Evolutionary conservation across 1,284 basidiomycete genomes (phyloP).

Genomic region (Trichosporon sp.): DNA sequence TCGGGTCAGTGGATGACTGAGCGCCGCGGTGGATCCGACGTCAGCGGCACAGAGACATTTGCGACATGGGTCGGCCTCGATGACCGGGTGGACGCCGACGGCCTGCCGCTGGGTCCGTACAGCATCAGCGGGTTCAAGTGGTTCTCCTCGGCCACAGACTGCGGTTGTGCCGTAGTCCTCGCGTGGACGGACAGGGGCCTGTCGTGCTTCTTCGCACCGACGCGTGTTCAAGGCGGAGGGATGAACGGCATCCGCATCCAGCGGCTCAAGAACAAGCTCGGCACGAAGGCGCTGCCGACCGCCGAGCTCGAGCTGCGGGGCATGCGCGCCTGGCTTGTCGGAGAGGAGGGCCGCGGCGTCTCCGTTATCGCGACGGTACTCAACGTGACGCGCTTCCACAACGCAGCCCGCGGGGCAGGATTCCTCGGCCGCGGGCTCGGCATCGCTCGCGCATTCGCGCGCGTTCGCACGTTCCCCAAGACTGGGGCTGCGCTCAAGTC

Average conservation of each 20-base stretch:
- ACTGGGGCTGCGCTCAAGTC: constrained; percentile 50
- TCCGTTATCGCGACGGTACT: constrained; percentile 64
- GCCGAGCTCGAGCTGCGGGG: constrained; percentile 65
- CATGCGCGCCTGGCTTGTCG: constrained; percentile 62
- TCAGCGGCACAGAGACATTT: constrained; percentile 67
- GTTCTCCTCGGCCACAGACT: constrained; percentile 76
- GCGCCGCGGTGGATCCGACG: constrained; percentile 70
- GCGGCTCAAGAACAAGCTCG: constrained; percentile 71
- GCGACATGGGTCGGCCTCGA: constrained; percentile 6
- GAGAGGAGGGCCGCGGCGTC: constrained; percentile 60
- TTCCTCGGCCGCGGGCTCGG: constrained; percentile 60
- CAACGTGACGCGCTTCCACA: constrained; percentile 67
- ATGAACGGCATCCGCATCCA: constrained; percentile 68
- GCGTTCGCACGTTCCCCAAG: constrained; percentile 51
- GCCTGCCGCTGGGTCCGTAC: constrained; percentile 15
- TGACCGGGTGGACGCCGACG: constrained; percentile 11
- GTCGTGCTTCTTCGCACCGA: constrained; percentile 59
- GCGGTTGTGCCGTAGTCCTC: constrained; percentile 13
- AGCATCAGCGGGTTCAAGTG: constrained; percentile 66
- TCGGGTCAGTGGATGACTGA: constrained; percentile 83
- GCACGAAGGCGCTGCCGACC: constrained; percentile 68
- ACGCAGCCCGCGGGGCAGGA: constrained; percentile 37
- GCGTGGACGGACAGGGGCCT: constrained; percentile 50
- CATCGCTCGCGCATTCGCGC: constrained; percentile 60
- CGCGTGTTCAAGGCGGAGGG: constrained; percentile 31